A percentile compares a stretch with the other conserved stretches of the same genome.
phyloP scores from a whole-genome alignment of 2,329 filamentous ascomycete genomes.

The Zasmidium cellare region DNA sequence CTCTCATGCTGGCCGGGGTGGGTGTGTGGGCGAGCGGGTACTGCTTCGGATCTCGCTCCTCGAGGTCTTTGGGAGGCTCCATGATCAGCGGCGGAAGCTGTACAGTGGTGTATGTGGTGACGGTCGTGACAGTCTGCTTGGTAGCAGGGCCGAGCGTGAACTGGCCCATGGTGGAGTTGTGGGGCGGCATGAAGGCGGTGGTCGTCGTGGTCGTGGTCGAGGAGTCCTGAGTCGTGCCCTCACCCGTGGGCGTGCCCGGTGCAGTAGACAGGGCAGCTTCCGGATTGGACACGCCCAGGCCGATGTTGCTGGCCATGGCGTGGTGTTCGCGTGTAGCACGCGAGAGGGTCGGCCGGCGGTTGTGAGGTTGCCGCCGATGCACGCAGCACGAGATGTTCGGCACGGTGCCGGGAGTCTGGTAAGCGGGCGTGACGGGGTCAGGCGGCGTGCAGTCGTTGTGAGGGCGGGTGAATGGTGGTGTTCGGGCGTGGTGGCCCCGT shows the following conservation, averaged over 20 bases:
- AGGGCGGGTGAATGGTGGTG: not conserved
- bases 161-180: slow-evolving; percentile 53
- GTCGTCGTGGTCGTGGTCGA: slow-evolving; percentile 19
- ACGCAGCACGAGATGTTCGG: not conserved
- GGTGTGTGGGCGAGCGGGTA: slow-evolving; percentile 84
- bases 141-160: slow-evolving; percentile 64
- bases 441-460: not conserved
- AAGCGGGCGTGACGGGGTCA: no score
- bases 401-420: not conserved
- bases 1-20: slow-evolving; percentile 75
- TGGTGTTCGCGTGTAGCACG: not conserved
- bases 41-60: slow-evolving; percentile 78
- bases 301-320: slow-evolving; percentile 9
- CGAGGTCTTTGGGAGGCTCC: slow-evolving; percentile 68
- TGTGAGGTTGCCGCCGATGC: not conserved
- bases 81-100: slow-evolving; percentile 81
- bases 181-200: slow-evolving; percentile 26
- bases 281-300: slow-evolving; percentile 11
- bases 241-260: slow-evolving; percentile 33
- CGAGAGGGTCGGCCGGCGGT: slow-evolving; percentile 1
- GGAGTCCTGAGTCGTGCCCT: slow-evolving; percentile 14
- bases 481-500: not conserved
- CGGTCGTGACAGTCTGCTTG: slow-evolving; percentile 73
- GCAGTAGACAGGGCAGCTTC: slow-evolving; percentile 33
- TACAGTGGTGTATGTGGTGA: slow-evolving; percentile 85